A percentile compares a stretch with the other conserved stretches of the same genome.
phyloP scores from a whole-genome alignment of 768 basidiomycete genomes.

The Phylloporus scabripes region DNA sequence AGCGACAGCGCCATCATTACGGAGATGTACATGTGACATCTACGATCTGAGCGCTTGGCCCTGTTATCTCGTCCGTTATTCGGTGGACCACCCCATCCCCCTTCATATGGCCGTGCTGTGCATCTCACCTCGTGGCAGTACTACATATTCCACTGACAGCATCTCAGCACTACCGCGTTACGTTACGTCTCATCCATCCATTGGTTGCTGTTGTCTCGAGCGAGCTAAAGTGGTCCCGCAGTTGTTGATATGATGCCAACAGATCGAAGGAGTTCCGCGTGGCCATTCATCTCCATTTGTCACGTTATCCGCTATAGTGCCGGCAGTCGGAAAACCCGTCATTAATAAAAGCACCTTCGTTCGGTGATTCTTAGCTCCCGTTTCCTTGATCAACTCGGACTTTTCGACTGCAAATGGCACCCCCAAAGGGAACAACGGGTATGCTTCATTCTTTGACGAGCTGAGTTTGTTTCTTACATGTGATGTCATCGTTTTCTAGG shows the following conservation, averaged over 20 bases:
- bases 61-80: too few relatives aligned
- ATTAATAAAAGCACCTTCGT: constrained; percentile 9
- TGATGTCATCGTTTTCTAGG: constrained; percentile 10
- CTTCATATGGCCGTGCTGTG: too few relatives aligned
- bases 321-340: not conserved
- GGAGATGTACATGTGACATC: too few relatives aligned
- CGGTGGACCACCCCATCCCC: too few relatives aligned
- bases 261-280: not conserved
- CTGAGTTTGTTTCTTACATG: not conserved
- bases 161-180: not conserved
- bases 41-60: too few relatives aligned
- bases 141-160: not conserved
- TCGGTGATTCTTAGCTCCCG: constrained; percentile 1
- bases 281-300: not conserved
- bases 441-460: constrained; percentile 1
- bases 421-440: constrained; percentile 41
- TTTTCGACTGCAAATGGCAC: constrained; percentile 28
- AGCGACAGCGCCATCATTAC: too few relatives aligned
- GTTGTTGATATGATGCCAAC: not conserved
- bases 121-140: too few relatives aligned
- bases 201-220: too few relatives aligned
- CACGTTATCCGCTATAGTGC: constrained; percentile 3
- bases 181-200: not conserved
- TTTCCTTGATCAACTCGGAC: constrained; percentile 1
- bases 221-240: not conserved